A percentile compares a stretch with the other conserved stretches of the same genome.
Evolutionary conservation across 2,329 filamentous ascomycete species (phyloP).

Genomic region (Xylogone sp.): DNA sequence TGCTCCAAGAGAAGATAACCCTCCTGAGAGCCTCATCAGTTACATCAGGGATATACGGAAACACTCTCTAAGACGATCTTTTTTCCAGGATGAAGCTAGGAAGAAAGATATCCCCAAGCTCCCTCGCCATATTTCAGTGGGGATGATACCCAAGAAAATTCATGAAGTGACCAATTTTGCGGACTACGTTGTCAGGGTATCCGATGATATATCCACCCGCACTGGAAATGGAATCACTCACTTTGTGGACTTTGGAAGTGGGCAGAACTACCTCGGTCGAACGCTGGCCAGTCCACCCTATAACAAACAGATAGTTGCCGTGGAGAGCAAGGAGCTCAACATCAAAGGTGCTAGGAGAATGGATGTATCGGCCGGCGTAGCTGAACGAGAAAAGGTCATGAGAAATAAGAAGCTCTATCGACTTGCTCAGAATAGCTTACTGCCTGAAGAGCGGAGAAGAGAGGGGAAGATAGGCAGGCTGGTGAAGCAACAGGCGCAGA

Average conservation of each 20-base stretch:
- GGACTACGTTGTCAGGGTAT: conserved; percentile 67
- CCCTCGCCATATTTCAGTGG: conserved; percentile 70
- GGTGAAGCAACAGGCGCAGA: conserved; percentile 27
- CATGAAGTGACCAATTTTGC: conserved; percentile 93
- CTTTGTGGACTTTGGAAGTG: conserved; percentile 92
- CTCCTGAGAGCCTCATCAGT: conserved; percentile 52
- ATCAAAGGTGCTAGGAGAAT: conserved; percentile 80
- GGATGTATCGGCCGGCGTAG: conserved; percentile 77
- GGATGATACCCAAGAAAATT: conserved; percentile 94
- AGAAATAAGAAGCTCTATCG: conserved; percentile 80
- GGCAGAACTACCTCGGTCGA: conserved; percentile 92
- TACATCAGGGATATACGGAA: conserved; percentile 71
- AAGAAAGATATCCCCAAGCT: conserved; percentile 49
- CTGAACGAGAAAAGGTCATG: conserved; percentile 67
- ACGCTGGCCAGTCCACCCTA: conserved; percentile 83
- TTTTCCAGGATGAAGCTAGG: conserved; percentile 33
- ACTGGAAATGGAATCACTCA: conserved; percentile 67
- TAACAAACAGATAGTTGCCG: conserved; percentile 81
- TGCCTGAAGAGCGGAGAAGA: conserved; percentile 37
- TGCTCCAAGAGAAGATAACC: conserved; percentile 11
- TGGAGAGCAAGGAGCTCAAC: conserved; percentile 83
- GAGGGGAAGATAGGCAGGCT: conserved; percentile 34
- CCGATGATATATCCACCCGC: conserved; percentile 53
- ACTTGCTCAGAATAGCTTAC: conserved; percentile 24
- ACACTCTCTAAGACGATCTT: conserved; percentile 63